Evolutionary conservation across 352 stramenopile species (phyloP).

Genomic region (Globisporangium lucens): DNA sequence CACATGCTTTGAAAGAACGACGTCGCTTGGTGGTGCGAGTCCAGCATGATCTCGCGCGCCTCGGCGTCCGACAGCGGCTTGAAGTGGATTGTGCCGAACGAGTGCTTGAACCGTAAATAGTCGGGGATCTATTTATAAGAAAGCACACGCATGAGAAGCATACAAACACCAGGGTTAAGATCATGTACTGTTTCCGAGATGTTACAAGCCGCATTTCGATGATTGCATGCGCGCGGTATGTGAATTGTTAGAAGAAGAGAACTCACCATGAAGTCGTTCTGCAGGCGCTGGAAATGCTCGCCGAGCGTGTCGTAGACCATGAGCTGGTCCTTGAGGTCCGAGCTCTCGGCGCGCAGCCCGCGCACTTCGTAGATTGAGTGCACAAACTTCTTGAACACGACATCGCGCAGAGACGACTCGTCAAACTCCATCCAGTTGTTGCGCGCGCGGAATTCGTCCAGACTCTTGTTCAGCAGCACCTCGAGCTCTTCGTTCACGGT

Average conservation of each 20-base stretch:
- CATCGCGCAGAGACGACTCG: conserved; percentile 41
- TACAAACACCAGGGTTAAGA: neutral
- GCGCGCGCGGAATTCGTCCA: conserved; percentile 30
- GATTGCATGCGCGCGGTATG: neutral
- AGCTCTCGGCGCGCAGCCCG: conserved; percentile 35
- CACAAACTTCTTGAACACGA: conserved; percentile 63
- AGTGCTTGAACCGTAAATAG: conserved; percentile 30
- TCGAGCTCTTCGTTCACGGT: conserved; percentile 62
- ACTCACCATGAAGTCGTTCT: conserved; percentile 48
- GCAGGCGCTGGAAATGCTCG: conserved; percentile 69
- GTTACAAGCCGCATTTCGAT: neutral
- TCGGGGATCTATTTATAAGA: conserved; percentile 28
- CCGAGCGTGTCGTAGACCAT: conserved; percentile 57
- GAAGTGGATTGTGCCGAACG: conserved; percentile 66
- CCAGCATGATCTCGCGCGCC: conserved; percentile 62
- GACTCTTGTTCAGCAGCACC: conserved; percentile 30
- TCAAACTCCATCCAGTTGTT: conserved; percentile 58
- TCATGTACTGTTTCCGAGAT: neutral
- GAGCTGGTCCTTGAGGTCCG: conserved; percentile 50
- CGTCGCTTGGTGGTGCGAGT: conserved; percentile 63
- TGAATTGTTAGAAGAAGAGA: neutral
- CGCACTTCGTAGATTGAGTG: conserved; percentile 76
- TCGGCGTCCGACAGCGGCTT: conserved; percentile 41
- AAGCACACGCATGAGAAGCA: neutral
- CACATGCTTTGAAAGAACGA: conserved; percentile 71